A percentile compares a stretch with the other conserved stretches of the same genome.
These are phyloP conservation scores for Golubevia pallescens DNA, from an alignment of 1,284 basidiomycete genomes.

Conservation along the genomic window DNA sequence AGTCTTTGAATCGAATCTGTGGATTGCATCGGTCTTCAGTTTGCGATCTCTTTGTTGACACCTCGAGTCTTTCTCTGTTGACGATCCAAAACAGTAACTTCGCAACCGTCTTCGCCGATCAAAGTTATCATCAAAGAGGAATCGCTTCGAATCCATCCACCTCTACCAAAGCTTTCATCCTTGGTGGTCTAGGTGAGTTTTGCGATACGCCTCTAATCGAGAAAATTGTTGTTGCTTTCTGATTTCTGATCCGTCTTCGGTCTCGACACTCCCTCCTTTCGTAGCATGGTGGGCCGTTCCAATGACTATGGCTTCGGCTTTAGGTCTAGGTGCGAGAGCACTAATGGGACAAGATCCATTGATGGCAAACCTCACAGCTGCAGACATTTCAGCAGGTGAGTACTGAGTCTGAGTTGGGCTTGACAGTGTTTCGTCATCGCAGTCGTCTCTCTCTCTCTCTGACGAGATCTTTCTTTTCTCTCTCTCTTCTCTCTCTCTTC, in stretches of 20 bases:
- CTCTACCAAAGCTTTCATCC: constrained; percentile 85
- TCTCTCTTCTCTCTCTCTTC: too few relatives aligned
- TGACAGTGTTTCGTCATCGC: too few relatives aligned
- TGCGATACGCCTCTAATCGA: neutral
- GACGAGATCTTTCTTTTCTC: too few relatives aligned
- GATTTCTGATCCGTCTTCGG: neutral
- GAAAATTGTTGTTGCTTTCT: neutral
- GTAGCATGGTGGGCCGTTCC: constrained; percentile 73
- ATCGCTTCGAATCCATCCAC: constrained; percentile 81
- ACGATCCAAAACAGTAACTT: constrained; percentile 85
- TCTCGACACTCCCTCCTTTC: neutral
- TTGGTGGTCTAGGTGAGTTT: constrained; percentile 79
- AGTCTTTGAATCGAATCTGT: neutral
- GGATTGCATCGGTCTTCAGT: constrained; percentile 13
- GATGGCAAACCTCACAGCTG: constrained; percentile 32
- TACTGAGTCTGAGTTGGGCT: neutral
- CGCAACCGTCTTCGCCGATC: constrained; percentile 78
- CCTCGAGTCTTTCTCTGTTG: constrained; percentile 5
- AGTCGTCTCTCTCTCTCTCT: too few relatives aligned
- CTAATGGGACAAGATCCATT: constrained; percentile 51
- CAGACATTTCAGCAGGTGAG: constrained; percentile 26
- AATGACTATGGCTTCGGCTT: constrained; percentile 70
- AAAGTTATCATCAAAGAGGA: constrained; percentile 75
- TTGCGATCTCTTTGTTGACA: neutral
- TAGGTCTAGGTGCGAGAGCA: constrained; percentile 71